Evolutionary conservation across 305 asterid species (phyloP).

Genomic region (Fraxinus xanthoxyloides): DNA sequence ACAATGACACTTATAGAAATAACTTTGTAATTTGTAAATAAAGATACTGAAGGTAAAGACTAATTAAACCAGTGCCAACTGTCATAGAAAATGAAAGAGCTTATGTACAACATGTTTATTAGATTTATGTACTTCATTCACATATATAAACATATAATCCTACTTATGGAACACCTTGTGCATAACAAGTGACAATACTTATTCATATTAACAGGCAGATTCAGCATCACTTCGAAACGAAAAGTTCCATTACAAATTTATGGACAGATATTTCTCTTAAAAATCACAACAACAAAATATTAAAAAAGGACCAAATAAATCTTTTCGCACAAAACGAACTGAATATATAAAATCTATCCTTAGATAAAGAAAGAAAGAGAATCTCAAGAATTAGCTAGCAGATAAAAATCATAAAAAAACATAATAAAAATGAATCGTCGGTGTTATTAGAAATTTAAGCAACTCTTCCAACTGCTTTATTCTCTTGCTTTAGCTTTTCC

Average conservation of each 20-base stretch:
- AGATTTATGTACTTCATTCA: neutral
- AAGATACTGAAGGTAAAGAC: neutral
- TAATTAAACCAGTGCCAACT: neutral
- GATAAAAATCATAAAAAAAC: conserved; percentile 23
- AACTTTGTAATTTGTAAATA: neutral
- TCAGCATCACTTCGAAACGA: neutral
- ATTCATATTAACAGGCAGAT: neutral
- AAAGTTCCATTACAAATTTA: no score
- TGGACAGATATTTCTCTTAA: no score
- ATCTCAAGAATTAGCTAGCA: conserved; percentile 34
- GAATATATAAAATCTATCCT: conserved; percentile 22
- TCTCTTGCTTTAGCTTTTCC: conserved; percentile 41
- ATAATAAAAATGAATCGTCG: conserved; percentile 28
- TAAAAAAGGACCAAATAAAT: no score
- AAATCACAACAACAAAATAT: no score
- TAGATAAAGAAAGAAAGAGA: conserved; percentile 36
- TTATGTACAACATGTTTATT: neutral
- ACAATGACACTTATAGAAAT: neutral
- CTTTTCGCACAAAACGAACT: no score
- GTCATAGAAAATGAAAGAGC: neutral
- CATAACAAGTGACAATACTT: neutral
- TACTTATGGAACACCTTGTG: neutral
- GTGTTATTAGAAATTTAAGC: conserved; percentile 30
- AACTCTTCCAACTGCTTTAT: conserved; percentile 34
- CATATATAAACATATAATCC: neutral